These are phyloP conservation scores for Puccinia triticina DNA, from an alignment of 1,284 basidiomycete species.

Conservation along the genomic window DNA sequence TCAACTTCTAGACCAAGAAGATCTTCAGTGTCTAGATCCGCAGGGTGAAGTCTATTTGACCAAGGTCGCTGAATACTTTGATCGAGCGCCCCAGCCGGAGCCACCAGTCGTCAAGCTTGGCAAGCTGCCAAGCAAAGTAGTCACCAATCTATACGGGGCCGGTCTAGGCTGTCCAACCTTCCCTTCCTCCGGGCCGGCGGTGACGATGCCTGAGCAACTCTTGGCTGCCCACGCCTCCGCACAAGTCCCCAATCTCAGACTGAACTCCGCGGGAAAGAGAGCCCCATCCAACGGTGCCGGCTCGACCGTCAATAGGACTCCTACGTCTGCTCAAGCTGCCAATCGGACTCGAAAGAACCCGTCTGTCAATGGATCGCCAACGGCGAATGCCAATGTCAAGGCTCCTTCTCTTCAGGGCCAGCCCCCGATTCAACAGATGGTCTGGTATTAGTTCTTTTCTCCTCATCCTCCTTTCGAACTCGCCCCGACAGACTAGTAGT, in stretches of 20 bases:
- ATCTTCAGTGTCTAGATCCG: constrained; percentile 40
- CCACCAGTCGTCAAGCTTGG: constrained; percentile 45
- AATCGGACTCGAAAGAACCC: constrained; percentile 23
- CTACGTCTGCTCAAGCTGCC: constrained; percentile 18
- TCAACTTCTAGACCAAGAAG: constrained; percentile 29
- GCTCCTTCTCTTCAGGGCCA: constrained; percentile 12
- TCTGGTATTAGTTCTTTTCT: constrained; percentile 2
- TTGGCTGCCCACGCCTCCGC: constrained; percentile 23
- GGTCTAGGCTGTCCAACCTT: constrained; percentile 22
- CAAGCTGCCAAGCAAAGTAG: constrained; percentile 37
- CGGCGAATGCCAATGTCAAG: not conserved
- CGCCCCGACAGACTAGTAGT: too few relatives aligned
- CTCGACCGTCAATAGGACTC: not conserved
- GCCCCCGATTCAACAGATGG: constrained; percentile 31
- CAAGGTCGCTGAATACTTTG: constrained; percentile 40
- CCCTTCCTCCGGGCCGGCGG: constrained; percentile 6
- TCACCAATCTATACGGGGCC: constrained; percentile 25
- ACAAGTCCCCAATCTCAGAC: constrained; percentile 21
- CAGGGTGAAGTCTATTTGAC: constrained; percentile 34
- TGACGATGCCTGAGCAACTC: constrained; percentile 30
- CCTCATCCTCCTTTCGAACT: not conserved
- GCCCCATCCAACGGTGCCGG: not conserved
- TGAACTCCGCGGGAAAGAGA: constrained; percentile 19
- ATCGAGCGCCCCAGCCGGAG: constrained; percentile 33
- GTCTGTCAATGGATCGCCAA: not conserved